phyloP scores from a whole-genome alignment of 2,329 filamentous ascomycete species.

The Phyllosticta ampelicida region DNA sequence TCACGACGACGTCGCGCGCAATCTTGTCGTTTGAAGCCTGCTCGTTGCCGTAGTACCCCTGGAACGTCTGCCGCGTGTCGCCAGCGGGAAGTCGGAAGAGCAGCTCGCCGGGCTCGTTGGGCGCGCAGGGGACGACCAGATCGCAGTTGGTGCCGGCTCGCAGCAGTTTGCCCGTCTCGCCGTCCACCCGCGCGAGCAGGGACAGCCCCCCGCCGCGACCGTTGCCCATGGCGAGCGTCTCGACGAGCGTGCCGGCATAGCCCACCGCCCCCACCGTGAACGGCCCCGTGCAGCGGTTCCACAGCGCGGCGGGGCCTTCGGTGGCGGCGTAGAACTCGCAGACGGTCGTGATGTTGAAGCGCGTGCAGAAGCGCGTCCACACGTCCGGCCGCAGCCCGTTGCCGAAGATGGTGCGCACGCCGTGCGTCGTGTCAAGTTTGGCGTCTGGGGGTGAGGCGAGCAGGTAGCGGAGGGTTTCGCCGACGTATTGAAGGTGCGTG shows the following conservation, averaged over 20 bases:
- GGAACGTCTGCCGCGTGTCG: conserved; percentile 39
- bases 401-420: conserved; percentile 50
- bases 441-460: conserved; percentile 55
- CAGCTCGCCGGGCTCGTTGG: conserved; percentile 50
- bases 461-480: conserved; percentile 65
- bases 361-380: conserved; percentile 53
- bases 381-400: conserved; percentile 61
- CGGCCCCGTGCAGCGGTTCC: conserved; percentile 1
- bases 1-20: conserved; percentile 35
- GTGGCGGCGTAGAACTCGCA: conserved; percentile 70
- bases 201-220: background rate
- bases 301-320: conserved; percentile 45
- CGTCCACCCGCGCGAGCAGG: conserved; percentile 38
- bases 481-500: conserved; percentile 67
- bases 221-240: background rate
- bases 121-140: background rate
- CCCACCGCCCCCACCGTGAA: conserved; percentile 7
- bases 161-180: conserved; percentile 51
- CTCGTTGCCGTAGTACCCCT: conserved; percentile 59
- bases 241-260: background rate
- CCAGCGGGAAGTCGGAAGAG: conserved; percentile 51
- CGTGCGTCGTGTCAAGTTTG: conserved; percentile 46
- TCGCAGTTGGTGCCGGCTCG: conserved; percentile 38
- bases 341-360: conserved; percentile 53
- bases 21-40: conserved; percentile 52